Base-by-base conservation (phyloP, 352 stramenopile species). In the Phytopythium vexans region DNA sequence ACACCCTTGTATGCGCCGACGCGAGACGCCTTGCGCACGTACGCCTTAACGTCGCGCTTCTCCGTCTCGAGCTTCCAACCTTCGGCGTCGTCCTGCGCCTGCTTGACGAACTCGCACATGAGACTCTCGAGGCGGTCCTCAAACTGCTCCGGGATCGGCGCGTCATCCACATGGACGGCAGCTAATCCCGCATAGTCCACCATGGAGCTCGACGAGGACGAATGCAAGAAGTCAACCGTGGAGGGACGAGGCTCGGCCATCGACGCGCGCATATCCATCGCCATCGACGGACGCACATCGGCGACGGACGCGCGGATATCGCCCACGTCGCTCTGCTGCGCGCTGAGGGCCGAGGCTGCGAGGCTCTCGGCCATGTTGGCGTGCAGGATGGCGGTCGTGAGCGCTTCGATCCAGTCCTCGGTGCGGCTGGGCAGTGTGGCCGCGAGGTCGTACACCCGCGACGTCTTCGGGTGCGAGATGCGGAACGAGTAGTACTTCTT, bases 401-500 rank as follows among this genome's bases (percentile, higher is more conserved):
- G 60, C 31, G 61, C 64, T 0, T 78, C 56, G 39, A 91, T 72
- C 81, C 81, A 91, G 55, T 85, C 70, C 31, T 86, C 64, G 0
- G 69, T 76, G 60, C 66, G 64, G 49, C 70, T 74, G 43, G 75
- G 54, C 39, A 87, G 59, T 38, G 75, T 87, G 7, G 77, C 67
- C 5, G 77, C 77, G 41, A 88, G 61, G 62, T 88, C 73, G 62
- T 88, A 86, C 9, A 82, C 70, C 46, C 79, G 80, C 50, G 70
- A 79, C n/a, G 74, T 85, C 58, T 80, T 77, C 9, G 77, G 72
- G 54, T 91, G 81, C 50, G 77, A 76, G 54, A 89, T 84, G 58
- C 72, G 74, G 64, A 91, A 89, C 58, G 74, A 87, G 63, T 86
- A 88, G 64, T 78, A 73, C 47, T 83, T 84, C 56, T 86, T 85